Evolutionary conservation across 495 filamentous ascomycete species (phyloP).

Genomic region (Staphylotrichum longicolle): DNA sequence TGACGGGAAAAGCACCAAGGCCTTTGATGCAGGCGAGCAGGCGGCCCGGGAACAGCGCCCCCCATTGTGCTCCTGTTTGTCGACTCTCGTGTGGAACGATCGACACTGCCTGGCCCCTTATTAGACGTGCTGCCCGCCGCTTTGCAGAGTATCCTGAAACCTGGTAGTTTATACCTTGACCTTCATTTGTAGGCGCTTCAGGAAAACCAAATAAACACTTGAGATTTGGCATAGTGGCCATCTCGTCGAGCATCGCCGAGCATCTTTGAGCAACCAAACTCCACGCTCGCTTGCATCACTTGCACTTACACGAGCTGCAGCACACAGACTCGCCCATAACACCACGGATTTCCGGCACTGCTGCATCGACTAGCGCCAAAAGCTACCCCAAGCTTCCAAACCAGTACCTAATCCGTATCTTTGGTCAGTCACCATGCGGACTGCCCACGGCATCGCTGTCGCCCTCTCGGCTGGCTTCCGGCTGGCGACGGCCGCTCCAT

Average conservation of each 20-base stretch:
- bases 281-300: not conserved
- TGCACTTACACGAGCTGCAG: not conserved
- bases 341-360: not conserved
- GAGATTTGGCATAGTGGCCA: too few species aligned
- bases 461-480: conserved; percentile 17
- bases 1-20: not conserved
- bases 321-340: not conserved
- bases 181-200: not conserved
- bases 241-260: too few species aligned
- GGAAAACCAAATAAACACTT: not conserved
- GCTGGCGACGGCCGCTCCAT: conserved; percentile 13
- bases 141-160: not conserved
- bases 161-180: not conserved
- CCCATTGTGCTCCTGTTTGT: not conserved
- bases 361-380: not conserved
- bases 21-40: not conserved
- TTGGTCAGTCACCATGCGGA: conserved; percentile 13
- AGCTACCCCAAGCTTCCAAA: not conserved
- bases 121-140: conserved; percentile 1
- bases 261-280: not conserved
- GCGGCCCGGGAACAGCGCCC: conserved; percentile 2
- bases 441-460: conserved; percentile 8
- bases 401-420: not conserved
- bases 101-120: conserved; percentile 2
- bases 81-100: not conserved